These are phyloP conservation scores for Themeda triandra DNA, from an alignment of 176 grass and related monocot species.

Conservation along the genomic window DNA sequence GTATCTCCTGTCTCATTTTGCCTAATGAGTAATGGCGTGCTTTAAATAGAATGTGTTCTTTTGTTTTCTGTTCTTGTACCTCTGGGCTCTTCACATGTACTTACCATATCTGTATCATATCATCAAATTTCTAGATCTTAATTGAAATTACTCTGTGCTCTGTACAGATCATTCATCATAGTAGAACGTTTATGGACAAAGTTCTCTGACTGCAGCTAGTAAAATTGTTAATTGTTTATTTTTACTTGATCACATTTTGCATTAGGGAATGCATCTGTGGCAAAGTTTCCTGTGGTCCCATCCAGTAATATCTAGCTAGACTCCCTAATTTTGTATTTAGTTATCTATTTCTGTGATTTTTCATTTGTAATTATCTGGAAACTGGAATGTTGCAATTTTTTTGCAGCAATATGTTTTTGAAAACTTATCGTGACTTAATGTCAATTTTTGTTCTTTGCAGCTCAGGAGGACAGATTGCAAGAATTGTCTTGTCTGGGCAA, in stretches of 20 bases:
- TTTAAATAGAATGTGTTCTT: background rate
- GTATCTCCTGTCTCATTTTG: conserved; percentile 4
- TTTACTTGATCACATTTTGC: background rate
- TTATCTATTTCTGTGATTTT: conserved; percentile 4
- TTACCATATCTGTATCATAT: background rate
- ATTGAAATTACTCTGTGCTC: background rate
- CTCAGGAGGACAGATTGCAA: conserved; percentile 58
- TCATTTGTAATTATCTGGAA: background rate
- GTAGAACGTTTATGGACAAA: background rate
- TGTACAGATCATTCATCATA: background rate
- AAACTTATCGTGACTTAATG: background rate
- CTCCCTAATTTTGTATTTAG: background rate
- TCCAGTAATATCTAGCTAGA: background rate
- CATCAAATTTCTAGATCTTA: background rate
- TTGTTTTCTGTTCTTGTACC: background rate
- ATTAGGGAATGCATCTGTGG: background rate
- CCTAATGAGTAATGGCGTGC: background rate
- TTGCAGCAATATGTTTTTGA: background rate
- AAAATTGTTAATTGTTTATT: background rate
- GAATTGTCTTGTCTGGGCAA: conserved; percentile 77
- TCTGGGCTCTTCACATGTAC: background rate
- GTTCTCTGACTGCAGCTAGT: background rate
- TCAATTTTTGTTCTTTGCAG: conserved; percentile 36
- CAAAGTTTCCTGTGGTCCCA: background rate
- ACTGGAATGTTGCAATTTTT: conserved; percentile 9